Conservation (phyloP, 2,329 filamentous ascomycete genomes). For the Graphilbum ipis-grandicollis region DNA sequence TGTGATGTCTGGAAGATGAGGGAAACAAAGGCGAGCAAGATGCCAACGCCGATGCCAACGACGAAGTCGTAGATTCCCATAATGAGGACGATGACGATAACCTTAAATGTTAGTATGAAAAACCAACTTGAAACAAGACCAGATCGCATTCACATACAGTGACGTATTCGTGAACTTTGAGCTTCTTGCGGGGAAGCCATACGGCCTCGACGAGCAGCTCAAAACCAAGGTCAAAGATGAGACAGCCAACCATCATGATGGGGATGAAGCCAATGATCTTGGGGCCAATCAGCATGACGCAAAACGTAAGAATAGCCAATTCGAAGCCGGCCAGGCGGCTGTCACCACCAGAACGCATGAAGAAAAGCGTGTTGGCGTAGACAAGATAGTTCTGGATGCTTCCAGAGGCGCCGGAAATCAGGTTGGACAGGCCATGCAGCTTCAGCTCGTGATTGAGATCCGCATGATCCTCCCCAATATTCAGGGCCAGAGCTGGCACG, state of each 20-base stretch:
- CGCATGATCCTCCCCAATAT: conserved; percentile 80
- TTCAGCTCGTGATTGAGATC: conserved; percentile 83
- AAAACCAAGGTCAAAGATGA: conserved; percentile 91
- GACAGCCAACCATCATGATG: conserved; percentile 85
- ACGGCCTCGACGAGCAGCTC: conserved; percentile 81
- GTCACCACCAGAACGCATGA: conserved; percentile 83
- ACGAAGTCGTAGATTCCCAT: conserved; percentile 98
- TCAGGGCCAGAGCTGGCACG: conserved; percentile 80
- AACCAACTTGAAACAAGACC: too few relatives aligned
- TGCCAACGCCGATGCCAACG: conserved; percentile 79
- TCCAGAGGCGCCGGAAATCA: conserved; percentile 67
- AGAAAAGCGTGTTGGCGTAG: conserved; percentile 93
- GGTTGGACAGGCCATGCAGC: conserved; percentile 85
- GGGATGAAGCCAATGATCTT: conserved; percentile 86
- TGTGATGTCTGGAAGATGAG: conserved; percentile 84
- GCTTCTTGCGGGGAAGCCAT: conserved; percentile 72
- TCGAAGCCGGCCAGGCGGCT: conserved; percentile 73
- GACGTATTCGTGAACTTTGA: conserved; percentile 73
- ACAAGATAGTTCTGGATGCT: conserved; percentile 96
- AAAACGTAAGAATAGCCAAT: conserved; percentile 63
- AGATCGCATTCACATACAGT: conserved; percentile 46
- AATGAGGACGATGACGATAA: conserved; percentile 75
- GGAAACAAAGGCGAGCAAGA: conserved; percentile 77
- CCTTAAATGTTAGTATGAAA: conserved; percentile 23
- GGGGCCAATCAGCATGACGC: conserved; percentile 72